Percentiles rank a stretch among this genome's conserved stretches.
Evolutionary conservation across 352 stramenopile genomes (phyloP).

Genomic region (Phytophthora sojae): DNA sequence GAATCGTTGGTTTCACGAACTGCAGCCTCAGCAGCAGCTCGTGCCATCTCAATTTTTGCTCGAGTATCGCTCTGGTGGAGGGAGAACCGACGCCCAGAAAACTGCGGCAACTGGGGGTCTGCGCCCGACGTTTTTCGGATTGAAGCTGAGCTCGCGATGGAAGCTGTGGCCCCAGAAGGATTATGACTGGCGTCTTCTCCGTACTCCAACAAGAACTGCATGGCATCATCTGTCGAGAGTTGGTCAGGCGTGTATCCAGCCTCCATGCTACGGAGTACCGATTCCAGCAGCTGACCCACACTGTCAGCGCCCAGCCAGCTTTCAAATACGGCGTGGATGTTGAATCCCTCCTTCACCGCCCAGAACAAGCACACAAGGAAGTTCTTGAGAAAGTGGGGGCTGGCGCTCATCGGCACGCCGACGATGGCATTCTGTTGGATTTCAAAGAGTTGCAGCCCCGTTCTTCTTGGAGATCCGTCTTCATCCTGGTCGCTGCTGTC

Average conservation of each 20-base stretch:
- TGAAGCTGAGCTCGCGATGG: conserved; percentile 16
- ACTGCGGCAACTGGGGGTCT: conserved; percentile 1
- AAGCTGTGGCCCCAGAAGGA: background rate
- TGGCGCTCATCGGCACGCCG: conserved; percentile 56
- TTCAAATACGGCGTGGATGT: conserved; percentile 73
- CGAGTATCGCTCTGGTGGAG: conserved; percentile 9
- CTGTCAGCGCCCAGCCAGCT: conserved; percentile 69
- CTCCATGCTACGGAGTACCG: conserved; percentile 78
- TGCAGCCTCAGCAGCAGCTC: conserved; percentile 22
- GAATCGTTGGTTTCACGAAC: conserved; percentile 14
- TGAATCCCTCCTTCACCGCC: conserved; percentile 78
- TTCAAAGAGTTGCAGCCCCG: conserved; percentile 72
- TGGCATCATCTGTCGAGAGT: conserved; percentile 55
- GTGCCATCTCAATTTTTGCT: conserved; percentile 13
- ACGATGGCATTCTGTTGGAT: conserved; percentile 81
- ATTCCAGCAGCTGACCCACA: conserved; percentile 62
- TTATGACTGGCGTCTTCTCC: conserved; percentile 5
- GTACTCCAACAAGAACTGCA: conserved; percentile 71
- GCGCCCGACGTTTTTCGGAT: conserved; percentile 12
- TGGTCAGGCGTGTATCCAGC: conserved; percentile 57
- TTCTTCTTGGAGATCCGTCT: conserved; percentile 3
- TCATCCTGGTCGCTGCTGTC: conserved; percentile 21
- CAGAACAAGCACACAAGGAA: conserved; percentile 67
- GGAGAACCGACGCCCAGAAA: conserved; percentile 18
- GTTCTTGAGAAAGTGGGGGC: conserved; percentile 72